Evolutionary conservation across 371 early-diverging fungal genomes (phyloP).

Genomic region (Apophysomyces variabilis): DNA sequence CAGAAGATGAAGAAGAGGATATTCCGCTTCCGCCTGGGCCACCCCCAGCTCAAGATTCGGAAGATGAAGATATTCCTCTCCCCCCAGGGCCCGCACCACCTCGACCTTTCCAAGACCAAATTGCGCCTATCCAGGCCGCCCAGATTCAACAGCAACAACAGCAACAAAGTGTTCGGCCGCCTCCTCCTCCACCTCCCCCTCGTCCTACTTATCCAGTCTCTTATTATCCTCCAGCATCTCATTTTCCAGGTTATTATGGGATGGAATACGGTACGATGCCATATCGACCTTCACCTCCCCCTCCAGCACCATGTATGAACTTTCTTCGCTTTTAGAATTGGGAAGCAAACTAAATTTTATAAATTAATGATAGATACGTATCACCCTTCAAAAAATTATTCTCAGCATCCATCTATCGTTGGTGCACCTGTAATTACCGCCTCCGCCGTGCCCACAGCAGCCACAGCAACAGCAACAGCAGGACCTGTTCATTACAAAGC

Average conservation of each 20-base stretch:
- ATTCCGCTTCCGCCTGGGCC: slow-evolving; percentile 11
- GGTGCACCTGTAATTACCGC: too few relatives aligned
- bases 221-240: slow-evolving; percentile 14
- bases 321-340: slow-evolving; percentile 4
- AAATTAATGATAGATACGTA: not conserved
- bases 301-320: slow-evolving; percentile 23
- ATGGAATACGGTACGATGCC: slow-evolving; percentile 11
- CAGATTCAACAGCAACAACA: slow-evolving; percentile 3
- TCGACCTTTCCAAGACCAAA: slow-evolving; percentile 37
- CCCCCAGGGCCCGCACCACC: slow-evolving; percentile 52
- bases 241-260: not conserved
- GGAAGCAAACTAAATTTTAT: too few relatives aligned
- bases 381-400: not conserved
- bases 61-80: slow-evolving; percentile 51
- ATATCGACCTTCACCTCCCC: slow-evolving; percentile 23
- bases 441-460: not conserved
- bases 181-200: slow-evolving; percentile 16
- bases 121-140: slow-evolving; percentile 24
- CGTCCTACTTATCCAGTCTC: not conserved
- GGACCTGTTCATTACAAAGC: not conserved
- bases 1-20: slow-evolving; percentile 28
- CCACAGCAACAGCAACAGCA: not conserved
- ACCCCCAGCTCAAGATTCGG: slow-evolving; percentile 32
- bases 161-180: slow-evolving; percentile 9
- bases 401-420: slow-evolving; percentile 7